phyloP scores from a whole-genome alignment of 1,284 basidiomycete species.

The Ustilago trichophora region DNA sequence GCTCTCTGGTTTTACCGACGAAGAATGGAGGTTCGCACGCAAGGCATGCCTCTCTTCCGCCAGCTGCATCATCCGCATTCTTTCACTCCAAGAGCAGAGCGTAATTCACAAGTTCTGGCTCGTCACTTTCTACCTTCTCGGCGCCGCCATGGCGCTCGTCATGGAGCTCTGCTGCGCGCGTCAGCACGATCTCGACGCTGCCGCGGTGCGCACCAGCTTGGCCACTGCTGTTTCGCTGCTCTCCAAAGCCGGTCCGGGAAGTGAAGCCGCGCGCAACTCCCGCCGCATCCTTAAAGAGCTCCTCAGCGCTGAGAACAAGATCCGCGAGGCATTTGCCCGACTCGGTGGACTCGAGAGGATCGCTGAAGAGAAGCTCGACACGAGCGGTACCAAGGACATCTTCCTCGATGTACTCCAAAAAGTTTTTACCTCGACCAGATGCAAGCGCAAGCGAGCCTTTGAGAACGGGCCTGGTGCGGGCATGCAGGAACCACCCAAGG shows the following conservation, averaged over 20 bases:
- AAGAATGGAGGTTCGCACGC: conserved; percentile 45
- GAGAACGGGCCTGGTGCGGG: conserved; percentile 1
- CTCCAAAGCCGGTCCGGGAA: conserved; percentile 33
- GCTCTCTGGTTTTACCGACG: conserved; percentile 50
- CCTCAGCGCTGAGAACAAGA: conserved; percentile 35
- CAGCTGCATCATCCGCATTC: conserved; percentile 42
- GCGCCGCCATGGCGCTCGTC: conserved; percentile 49
- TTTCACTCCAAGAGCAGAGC: conserved; percentile 40
- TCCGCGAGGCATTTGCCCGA: conserved; percentile 28
- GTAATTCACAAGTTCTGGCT: conserved; percentile 60
- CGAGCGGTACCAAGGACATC: conserved; percentile 33
- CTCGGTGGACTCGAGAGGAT: conserved; percentile 34
- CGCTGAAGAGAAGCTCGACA: conserved; percentile 26
- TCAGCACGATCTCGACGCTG: conserved; percentile 30
- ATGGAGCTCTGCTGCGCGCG: conserved; percentile 46
- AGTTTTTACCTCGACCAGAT: conserved; percentile 13
- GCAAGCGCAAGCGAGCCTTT: conserved; percentile 27
- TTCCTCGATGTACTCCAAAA: conserved; percentile 38
- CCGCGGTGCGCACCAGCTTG: conserved; percentile 18
- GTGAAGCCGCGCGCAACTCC: conserved; percentile 46
- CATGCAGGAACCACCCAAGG: neutral
- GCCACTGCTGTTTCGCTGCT: conserved; percentile 33
- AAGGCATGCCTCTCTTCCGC: conserved; percentile 44
- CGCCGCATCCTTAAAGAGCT: conserved; percentile 38
- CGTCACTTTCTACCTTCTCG: conserved; percentile 57